These are phyloP conservation scores for Butyriboletus loyo DNA, from an alignment of 768 basidiomycete species.

Conservation along the genomic window DNA sequence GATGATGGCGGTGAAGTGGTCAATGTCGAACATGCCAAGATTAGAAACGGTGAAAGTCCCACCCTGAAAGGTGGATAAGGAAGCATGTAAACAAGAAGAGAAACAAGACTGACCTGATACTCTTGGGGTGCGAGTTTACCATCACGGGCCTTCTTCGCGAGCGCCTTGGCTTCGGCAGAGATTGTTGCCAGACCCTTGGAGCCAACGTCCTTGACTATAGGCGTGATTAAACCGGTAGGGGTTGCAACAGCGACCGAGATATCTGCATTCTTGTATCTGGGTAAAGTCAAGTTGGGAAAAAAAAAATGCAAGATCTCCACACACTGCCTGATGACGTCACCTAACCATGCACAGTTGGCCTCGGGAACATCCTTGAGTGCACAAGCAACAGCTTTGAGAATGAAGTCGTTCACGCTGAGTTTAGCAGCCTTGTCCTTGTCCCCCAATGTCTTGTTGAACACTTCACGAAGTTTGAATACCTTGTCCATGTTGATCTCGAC, in stretches of 20 bases:
- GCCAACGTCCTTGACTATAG: slow-evolving; percentile 92
- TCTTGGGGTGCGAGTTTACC: slow-evolving; percentile 93
- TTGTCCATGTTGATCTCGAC: slow-evolving; percentile 96
- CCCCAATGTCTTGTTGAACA: slow-evolving; percentile 87
- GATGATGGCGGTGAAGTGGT: slow-evolving; percentile 98
- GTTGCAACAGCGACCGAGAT: slow-evolving; percentile 98
- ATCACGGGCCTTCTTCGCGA: slow-evolving; percentile 95
- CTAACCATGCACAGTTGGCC: slow-evolving; percentile 96
- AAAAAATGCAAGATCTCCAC: slow-evolving; percentile 26
- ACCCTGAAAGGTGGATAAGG: slow-evolving; percentile 48
- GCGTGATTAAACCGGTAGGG: slow-evolving; percentile 93
- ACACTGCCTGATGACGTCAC: slow-evolving; percentile 92
- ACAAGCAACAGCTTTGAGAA: slow-evolving; percentile 91
- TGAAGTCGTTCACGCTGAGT: slow-evolving; percentile 97
- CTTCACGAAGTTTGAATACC: slow-evolving; percentile 87
- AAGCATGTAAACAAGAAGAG: not conserved
- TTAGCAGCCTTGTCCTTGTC: slow-evolving; percentile 91
- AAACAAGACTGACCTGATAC: slow-evolving; percentile 68
- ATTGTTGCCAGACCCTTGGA: slow-evolving; percentile 91
- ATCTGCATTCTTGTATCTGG: slow-evolving; percentile 92
- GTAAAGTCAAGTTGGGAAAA: not conserved
- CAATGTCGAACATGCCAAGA: slow-evolving; percentile 95
- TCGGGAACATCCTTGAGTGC: slow-evolving; percentile 95
- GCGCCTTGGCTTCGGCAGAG: slow-evolving; percentile 85
- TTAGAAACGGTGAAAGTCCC: slow-evolving; percentile 99